Conservation (phyloP, 164 flowering plant species). For the Houttuynia cordata region DNA sequence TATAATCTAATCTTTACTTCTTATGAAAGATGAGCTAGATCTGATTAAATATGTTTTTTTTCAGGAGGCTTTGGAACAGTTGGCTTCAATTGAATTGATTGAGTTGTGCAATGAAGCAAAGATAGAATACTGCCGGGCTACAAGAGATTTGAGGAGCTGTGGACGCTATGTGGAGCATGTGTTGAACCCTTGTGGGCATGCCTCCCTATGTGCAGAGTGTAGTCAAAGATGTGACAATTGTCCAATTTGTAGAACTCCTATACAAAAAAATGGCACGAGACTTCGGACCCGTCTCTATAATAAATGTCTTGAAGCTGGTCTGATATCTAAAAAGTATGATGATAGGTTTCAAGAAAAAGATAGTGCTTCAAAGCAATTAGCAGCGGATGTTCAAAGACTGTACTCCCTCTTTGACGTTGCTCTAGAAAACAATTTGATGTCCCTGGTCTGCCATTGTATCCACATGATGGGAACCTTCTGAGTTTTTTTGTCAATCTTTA, state of each 20-base stretch:
- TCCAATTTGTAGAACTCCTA: slow-evolving; percentile 73
- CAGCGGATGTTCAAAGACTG: slow-evolving; percentile 65
- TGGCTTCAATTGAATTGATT: slow-evolving; percentile 76
- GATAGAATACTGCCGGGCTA: slow-evolving; percentile 83
- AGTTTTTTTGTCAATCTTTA: no score
- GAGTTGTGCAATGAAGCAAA: slow-evolving; percentile 89
- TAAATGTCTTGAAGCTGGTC: slow-evolving; percentile 83
- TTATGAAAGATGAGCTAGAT: no score
- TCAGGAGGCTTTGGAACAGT: slow-evolving; percentile 68
- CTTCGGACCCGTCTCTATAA: slow-evolving; percentile 60
- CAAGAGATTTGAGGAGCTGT: slow-evolving; percentile 88
- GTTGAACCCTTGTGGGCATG: slow-evolving; percentile 74
- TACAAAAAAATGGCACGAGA: slow-evolving; percentile 39
- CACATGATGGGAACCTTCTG: slow-evolving; percentile 10
- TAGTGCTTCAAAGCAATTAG: slow-evolving; percentile 32
- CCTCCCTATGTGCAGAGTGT: slow-evolving; percentile 86
- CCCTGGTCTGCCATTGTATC: slow-evolving; percentile 97
- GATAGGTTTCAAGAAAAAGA: slow-evolving; percentile 56
- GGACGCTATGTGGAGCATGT: slow-evolving; percentile 68
- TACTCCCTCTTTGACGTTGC: slow-evolving; percentile 90
- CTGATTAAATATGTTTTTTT: slow-evolving; percentile 1
- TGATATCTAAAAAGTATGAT: slow-evolving; percentile 56
- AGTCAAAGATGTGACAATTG: slow-evolving; percentile 81
- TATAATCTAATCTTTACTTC: no score
- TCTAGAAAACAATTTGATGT: slow-evolving; percentile 75